Evolutionary conservation across 306 rosid genomes (phyloP).

Genomic region (Citrullus amarus): DNA sequence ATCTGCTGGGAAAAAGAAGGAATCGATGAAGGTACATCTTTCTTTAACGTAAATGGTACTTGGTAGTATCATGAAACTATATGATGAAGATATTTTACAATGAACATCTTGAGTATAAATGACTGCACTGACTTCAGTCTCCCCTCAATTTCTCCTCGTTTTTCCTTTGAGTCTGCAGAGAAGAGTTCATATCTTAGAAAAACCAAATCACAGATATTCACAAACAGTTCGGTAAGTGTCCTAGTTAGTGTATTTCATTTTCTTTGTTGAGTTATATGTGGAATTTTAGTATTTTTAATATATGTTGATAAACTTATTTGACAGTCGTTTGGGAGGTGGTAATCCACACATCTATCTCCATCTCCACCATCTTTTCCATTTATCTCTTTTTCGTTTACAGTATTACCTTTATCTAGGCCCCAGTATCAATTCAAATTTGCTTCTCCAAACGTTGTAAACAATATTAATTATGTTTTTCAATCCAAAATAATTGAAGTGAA

Average conservation of each 20-base stretch:
- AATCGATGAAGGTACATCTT: slow-evolving; percentile 55
- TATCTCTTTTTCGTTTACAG: neutral
- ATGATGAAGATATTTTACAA: neutral
- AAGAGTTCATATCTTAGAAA: slow-evolving; percentile 65
- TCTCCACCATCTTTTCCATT: neutral
- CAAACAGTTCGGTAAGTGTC: slow-evolving; percentile 83
- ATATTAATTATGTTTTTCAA: neutral
- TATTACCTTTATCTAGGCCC: neutral
- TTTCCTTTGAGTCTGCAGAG: slow-evolving; percentile 36
- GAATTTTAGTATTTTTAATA: neutral
- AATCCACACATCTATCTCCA: neutral
- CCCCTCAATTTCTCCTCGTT: neutral
- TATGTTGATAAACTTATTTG: neutral
- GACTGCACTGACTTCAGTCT: neutral
- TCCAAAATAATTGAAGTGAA: neutral
- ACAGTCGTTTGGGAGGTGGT: neutral
- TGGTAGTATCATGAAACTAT: neutral
- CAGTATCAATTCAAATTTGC: neutral
- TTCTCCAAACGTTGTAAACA: neutral
- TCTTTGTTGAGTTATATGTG: neutral
- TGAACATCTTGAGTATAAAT: neutral
- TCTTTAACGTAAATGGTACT: neutral
- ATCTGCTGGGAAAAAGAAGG: slow-evolving; percentile 94
- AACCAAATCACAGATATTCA: slow-evolving; percentile 75
- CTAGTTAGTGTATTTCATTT: slow-evolving; percentile 3